Evolutionary conservation across 768 basidiomycete genomes (phyloP).

Genomic region (Clavulina sp.): DNA sequence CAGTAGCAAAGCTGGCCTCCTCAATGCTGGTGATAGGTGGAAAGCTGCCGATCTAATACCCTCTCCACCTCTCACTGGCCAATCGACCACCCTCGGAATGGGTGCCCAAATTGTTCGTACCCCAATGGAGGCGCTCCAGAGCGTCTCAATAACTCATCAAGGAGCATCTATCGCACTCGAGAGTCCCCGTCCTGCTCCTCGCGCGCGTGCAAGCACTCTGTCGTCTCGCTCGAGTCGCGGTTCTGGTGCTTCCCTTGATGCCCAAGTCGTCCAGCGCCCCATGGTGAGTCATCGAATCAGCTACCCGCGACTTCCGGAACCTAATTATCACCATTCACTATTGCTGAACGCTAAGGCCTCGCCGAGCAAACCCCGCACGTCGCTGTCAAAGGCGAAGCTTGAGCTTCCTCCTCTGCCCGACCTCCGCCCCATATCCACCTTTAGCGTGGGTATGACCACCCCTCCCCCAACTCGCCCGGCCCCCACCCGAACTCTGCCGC

Average conservation of each 20-base stretch:
- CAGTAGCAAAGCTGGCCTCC: too few species aligned
- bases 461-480: background rate
- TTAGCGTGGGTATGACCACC: background rate
- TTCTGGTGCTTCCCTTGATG: too few species aligned
- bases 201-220: too few species aligned
- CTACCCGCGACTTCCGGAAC: background rate
- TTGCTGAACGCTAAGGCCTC: background rate
- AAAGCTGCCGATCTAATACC: too few species aligned
- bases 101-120: slow-evolving; percentile 65
- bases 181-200: background rate
- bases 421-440: background rate
- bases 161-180: background rate
- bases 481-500: too few species aligned
- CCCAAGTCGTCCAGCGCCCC: background rate
- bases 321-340: background rate
- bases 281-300: background rate
- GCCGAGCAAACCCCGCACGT: background rate
- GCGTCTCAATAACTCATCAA: background rate
- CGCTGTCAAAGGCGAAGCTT: too few species aligned
- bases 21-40: too few species aligned
- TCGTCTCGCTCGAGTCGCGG: too few species aligned
- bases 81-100: slow-evolving; percentile 43
- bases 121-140: slow-evolving; percentile 51
- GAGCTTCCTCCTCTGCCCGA: slow-evolving; percentile 2
- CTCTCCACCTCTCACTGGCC: too few species aligned